Base-by-base conservation (phyloP, 352 stramenopile species). In the Thraustotheca clavata region DNA sequence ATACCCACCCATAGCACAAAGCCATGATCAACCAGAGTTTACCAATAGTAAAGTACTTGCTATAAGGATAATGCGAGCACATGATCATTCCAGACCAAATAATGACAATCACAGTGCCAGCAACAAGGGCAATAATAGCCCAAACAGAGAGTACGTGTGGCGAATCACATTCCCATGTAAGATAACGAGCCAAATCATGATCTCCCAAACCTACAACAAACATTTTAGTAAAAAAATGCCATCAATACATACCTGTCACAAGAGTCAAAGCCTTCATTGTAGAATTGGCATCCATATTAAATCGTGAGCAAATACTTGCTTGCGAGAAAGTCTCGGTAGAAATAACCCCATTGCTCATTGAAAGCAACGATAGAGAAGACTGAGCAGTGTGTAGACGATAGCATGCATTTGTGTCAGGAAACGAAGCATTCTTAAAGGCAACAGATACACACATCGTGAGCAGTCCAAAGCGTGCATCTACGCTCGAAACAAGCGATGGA, bases 151-250 rank as follows among this genome's bases (percentile, higher is more conserved):
- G n/a, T 11, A 52, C 16, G n/a, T 52, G 43, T 9, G 43, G 43
- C 43, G 43, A 52, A 31, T 52, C 43, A 31, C 43, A 52, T 31
- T 52, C 43, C 43, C 43, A 52, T 31, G n/a, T 26, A 24, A 52
- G 34, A 31, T 52, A 52, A 2, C 43, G 43, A 24, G 43, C 43
- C 43, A 18, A 35, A 7, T 52, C 43, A 18, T 52, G 43, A 14
- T 24, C 34, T 24, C 43, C n/a, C 18, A 52, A 11, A 18, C 43
- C 43, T 52, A 18, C 38, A 18, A 20, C 16, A 16, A 18, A 3
- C 43, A 3, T 52, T 29, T 6, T 9, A 52, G 7, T 31, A 52
- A 11, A 52, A 31, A 14, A 24, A 27, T 47, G 39, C 27, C 39
- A 24, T 47, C 39, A 24, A 4, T 24, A 4, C 39, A 2, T 52